Conservation (phyloP, 768 basidiomycete genomes). For the Mycena leptocephala region DNA sequence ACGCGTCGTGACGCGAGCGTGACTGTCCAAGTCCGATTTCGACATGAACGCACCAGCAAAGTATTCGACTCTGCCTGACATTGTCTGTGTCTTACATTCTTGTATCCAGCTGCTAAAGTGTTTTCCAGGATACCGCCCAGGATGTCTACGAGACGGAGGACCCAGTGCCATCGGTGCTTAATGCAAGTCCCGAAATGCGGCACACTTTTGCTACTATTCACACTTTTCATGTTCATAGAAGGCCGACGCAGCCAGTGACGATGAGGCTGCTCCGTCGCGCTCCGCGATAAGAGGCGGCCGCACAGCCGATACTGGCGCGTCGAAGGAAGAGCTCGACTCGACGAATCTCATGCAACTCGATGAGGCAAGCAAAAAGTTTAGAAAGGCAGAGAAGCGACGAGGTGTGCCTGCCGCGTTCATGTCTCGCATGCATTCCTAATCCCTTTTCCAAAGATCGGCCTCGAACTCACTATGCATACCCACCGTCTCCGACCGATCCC, state of each 20-base stretch:
- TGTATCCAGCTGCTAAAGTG: conserved; percentile 17
- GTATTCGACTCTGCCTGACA: conserved; percentile 93
- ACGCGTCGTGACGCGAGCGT: too few relatives aligned
- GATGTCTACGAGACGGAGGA: conserved; percentile 96
- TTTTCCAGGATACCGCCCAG: conserved; percentile 85
- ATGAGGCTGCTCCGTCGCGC: conserved; percentile 60
- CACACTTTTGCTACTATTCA: conserved; percentile 18
- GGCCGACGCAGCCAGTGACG: conserved; percentile 80
- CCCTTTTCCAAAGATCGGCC: conserved; percentile 56
- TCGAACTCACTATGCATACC: conserved; percentile 79
- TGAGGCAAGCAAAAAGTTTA: conserved; percentile 80
- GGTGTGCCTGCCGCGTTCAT: conserved; percentile 51
- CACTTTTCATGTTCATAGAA: conserved; percentile 56
- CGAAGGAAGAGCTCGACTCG: conserved; percentile 80
- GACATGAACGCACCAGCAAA: conserved; percentile 81
- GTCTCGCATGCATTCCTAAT: neutral
- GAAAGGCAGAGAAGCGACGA: conserved; percentile 78
- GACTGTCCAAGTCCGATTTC: too few relatives aligned
- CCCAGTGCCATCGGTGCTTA: conserved; percentile 67
- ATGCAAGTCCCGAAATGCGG: conserved; percentile 57
- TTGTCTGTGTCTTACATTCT: conserved; percentile 68
- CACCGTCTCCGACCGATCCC: conserved; percentile 73
- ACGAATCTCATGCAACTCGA: conserved; percentile 75
- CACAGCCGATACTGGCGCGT: conserved; percentile 53
- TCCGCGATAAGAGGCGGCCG: conserved; percentile 52